Conservation (phyloP, 495 filamentous ascomycete species). For the Tuber umbilicatum region DNA sequence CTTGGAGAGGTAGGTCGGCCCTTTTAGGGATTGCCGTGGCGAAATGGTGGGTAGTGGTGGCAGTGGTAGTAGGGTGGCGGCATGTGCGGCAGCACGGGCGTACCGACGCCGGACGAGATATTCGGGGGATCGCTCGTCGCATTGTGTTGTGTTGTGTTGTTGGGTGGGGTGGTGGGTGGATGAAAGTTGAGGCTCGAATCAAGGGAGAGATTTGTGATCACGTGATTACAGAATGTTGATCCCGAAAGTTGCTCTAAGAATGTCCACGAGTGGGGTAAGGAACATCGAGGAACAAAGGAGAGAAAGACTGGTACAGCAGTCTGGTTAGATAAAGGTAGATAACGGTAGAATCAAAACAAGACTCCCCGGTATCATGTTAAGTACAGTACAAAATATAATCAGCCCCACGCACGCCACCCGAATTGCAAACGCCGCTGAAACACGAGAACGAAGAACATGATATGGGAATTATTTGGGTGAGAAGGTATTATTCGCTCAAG, state of each 20-base stretch:
- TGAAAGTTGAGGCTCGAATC: not conserved
- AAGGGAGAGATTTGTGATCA: not conserved
- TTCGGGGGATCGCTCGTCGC: conserved; percentile 14
- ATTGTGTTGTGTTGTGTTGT: conserved; percentile 10
- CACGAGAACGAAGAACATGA: not conserved
- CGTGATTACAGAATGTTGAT: not conserved
- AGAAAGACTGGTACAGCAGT: not conserved
- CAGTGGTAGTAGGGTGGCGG: not conserved
- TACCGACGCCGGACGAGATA: not conserved
- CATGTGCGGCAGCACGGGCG: not conserved
- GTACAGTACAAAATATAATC: not conserved
- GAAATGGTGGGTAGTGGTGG: not conserved
- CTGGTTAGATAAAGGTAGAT: not conserved
- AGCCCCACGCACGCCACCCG: not conserved
- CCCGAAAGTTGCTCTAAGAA: too few species aligned
- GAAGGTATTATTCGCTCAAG: conserved; percentile 45
- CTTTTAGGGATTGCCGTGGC: conserved; percentile 6
- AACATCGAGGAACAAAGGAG: not conserved
- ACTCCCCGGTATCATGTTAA: not conserved
- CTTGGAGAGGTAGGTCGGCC: conserved; percentile 5
- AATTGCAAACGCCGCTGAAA: not conserved
- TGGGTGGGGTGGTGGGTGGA: not conserved
- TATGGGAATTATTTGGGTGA: not conserved
- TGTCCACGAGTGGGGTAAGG: not conserved
- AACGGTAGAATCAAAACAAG: not conserved